Base-by-base conservation (phyloP, 306 rosid genomes). In the Cercis canadensis region DNA sequence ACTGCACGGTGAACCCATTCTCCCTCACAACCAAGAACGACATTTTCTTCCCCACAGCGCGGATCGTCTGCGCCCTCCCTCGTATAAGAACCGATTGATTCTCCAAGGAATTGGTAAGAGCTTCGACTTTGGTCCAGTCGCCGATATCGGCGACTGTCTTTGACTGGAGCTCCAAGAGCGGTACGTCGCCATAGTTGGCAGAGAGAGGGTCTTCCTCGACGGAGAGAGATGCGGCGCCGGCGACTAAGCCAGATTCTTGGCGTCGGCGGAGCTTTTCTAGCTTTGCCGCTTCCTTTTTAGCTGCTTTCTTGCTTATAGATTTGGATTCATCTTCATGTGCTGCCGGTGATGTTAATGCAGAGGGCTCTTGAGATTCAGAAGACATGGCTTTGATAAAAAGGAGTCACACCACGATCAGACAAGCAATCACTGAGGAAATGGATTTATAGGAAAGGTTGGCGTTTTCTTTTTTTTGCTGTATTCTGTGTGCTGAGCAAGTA, bases 41-140 rank as follows among this genome's bases (percentile, higher is more conserved):
- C 97, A 94, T 90, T 61, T 92, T 95, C 89, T 95, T 95, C 62
- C 88, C 90, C 10, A 89, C 96, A 0, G 97, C 86, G 0, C 99
- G 92, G 77, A 91, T 89, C 51, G 92, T 47, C 81, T 95, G 99
- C 1, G 89, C 85, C 8, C 92, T 81, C 0, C 97, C 99, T 0
- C 96, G 88, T 8, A 95, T 65, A 31, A 75, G 75, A 10, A 95
- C 97, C 7, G 11, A 0, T 56, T 34, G 33, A n/a, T 74, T 83
- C 81, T 72, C 80, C 66, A 87, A 17, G 31, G 78, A 72, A 34
- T 24, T 52, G 4, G 56, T 71, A 4, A 95, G 87, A 6, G 59
- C 8, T 46, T 76, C 85, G 0, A 95, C 84, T 32, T 69, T 79
- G 5, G 87, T 85, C 99, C 99, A 89, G 4, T 46, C 70, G 12